Evolutionary conservation across 345 rosid genomes (phyloP).

Genomic region (Pistacia integerrima): DNA sequence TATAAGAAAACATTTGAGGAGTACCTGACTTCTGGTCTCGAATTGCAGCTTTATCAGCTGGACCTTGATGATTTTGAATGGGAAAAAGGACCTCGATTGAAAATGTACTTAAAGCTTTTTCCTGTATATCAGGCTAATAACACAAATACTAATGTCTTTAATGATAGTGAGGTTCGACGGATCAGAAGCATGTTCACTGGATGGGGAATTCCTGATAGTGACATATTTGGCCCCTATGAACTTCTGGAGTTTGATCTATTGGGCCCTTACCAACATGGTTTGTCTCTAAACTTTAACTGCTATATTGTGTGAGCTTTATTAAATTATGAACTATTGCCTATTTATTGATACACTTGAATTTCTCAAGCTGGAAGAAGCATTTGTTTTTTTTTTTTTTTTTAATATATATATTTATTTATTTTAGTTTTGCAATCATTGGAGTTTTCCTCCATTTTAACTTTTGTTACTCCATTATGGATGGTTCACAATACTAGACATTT

Average conservation of each 20-base stretch:
- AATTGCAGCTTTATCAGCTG: conserved; percentile 54
- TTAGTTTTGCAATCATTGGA: not conserved
- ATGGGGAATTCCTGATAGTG: conserved; percentile 69
- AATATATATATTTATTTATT: too few species aligned
- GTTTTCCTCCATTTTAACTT: not conserved
- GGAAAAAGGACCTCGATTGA: conserved; percentile 82
- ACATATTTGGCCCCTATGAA: conserved; percentile 89
- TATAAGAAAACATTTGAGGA: conserved; percentile 46
- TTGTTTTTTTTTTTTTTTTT: too few species aligned
- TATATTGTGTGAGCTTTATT: not conserved
- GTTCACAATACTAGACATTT: not conserved
- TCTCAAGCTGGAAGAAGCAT: too few species aligned
- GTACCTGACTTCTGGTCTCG: conserved; percentile 61
- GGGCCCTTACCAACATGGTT: conserved; percentile 67
- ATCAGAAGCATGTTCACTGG: conserved; percentile 65
- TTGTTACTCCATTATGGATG: not conserved
- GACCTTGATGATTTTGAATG: conserved; percentile 47
- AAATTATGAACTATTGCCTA: not conserved
- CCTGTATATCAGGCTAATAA: conserved; percentile 44
- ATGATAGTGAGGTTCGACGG: conserved; percentile 63
- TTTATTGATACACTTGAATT: too few species aligned
- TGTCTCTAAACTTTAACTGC: conserved; percentile 34
- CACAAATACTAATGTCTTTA: conserved; percentile 46
- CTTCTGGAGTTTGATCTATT: conserved; percentile 65
- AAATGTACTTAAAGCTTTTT: conserved; percentile 69